Evolutionary conservation across 257 asterid species (phyloP).

Genomic region (Lycium ferocissimum): DNA sequence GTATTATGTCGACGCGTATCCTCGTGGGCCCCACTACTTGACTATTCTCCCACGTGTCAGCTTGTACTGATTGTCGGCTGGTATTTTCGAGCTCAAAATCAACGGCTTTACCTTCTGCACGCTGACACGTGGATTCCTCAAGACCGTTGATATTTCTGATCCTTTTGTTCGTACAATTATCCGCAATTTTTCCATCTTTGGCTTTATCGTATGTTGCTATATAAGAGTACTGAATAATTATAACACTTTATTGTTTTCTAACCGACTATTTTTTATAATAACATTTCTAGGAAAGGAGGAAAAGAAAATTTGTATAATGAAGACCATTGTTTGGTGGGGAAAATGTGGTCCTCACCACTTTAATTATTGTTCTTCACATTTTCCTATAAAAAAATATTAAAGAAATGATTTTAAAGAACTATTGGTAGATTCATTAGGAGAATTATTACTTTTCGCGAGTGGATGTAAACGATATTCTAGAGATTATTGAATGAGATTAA

Average conservation of each 20-base stretch:
- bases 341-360: conserved; percentile 29
- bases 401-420: too few species aligned
- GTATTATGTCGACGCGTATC: conserved; percentile 19
- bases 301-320: not conserved
- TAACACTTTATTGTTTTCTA: not conserved
- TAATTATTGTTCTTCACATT: not conserved
- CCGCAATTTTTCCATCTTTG: conserved; percentile 24
- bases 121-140: not conserved
- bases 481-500: too few species aligned
- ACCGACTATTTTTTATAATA: not conserved
- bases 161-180: conserved; percentile 17
- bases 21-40: not conserved
- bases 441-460: too few species aligned
- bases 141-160: not conserved
- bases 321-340: conserved; percentile 19
- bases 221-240: conserved; percentile 23
- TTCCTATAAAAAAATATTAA: not conserved
- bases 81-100: not conserved
- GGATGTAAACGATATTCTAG: too few species aligned
- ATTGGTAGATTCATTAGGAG: too few species aligned
- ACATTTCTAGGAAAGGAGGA: not conserved
- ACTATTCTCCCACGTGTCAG: conserved; percentile 25
- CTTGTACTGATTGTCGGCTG: not conserved
- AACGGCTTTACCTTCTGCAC: not conserved
- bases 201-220: conserved; percentile 24